phyloP scores from a whole-genome alignment of 2,329 filamentous ascomycete species.

The Sarocladiaceae sp. region DNA sequence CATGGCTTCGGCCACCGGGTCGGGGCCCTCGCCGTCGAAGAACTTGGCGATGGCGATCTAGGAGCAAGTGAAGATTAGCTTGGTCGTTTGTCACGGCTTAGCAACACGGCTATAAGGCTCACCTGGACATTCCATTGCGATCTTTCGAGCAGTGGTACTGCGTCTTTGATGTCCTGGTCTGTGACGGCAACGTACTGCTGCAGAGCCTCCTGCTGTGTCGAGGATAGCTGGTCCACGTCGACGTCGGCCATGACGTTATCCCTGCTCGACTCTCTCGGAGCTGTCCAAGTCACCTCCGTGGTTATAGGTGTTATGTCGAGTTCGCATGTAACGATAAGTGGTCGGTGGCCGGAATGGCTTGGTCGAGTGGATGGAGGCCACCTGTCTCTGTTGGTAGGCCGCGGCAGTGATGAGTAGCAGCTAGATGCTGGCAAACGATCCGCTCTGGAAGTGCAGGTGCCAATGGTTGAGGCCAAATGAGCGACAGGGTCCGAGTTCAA shows the following conservation, averaged over 20 bases:
- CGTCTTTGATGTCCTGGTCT: slow-evolving; percentile 69
- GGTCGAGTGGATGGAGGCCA: too few species aligned
- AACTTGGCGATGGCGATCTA: slow-evolving; percentile 95
- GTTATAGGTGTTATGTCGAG: too few species aligned
- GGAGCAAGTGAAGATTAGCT: not conserved
- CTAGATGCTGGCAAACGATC: too few species aligned
- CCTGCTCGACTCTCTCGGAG: slow-evolving; percentile 8
- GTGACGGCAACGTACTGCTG: slow-evolving; percentile 87
- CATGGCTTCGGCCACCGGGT: slow-evolving; percentile 71
- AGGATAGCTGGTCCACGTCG: slow-evolving; percentile 64
- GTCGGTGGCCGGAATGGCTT: too few species aligned
- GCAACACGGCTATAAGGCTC: slow-evolving; percentile 15
- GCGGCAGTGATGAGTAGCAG: too few species aligned
- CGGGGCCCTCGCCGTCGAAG: slow-evolving; percentile 89
- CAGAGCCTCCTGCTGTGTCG: slow-evolving; percentile 74
- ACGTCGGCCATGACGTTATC: slow-evolving; percentile 28
- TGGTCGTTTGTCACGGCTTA: slow-evolving; percentile 8
- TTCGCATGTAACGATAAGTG: too few species aligned
- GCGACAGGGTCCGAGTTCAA: too few species aligned
- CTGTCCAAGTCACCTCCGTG: not conserved
- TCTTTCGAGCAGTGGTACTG: slow-evolving; percentile 70
- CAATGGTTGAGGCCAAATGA: too few species aligned
- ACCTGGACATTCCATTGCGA: slow-evolving; percentile 97
- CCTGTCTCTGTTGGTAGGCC: too few species aligned
- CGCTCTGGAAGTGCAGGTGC: too few species aligned